These are phyloP conservation scores for Solanum etuberosum DNA, from an alignment of 257 asterid genomes.

Conservation along the genomic window DNA sequence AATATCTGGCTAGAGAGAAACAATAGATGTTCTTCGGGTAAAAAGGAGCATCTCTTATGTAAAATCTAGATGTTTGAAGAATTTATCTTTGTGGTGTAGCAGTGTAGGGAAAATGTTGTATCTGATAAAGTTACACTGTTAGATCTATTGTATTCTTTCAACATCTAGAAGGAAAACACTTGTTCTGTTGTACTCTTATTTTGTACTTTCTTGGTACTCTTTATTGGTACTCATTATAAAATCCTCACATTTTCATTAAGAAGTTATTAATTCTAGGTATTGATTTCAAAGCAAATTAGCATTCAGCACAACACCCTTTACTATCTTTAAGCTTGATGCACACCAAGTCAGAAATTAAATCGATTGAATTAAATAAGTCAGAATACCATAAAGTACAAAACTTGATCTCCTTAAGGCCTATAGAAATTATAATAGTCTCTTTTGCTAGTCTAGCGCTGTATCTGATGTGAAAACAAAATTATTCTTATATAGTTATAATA, in stretches of 20 bases:
- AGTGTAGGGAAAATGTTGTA: neutral
- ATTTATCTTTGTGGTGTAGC: neutral
- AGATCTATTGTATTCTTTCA: neutral
- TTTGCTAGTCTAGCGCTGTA: neutral
- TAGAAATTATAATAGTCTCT: neutral
- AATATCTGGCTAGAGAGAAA: neutral
- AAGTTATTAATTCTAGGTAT: neutral
- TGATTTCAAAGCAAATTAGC: neutral
- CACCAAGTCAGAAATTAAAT: neutral
- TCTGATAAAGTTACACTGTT: neutral
- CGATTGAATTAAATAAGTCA: neutral
- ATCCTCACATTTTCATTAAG: neutral
- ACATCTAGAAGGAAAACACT: neutral
- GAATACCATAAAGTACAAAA: neutral
- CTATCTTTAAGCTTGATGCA: neutral
- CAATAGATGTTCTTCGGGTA: neutral
- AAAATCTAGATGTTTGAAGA: neutral
- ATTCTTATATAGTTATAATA: neutral
- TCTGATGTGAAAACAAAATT: neutral
- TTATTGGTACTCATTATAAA: neutral
- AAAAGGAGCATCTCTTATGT: neutral
- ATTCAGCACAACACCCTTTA: neutral
- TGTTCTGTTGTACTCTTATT: neutral
- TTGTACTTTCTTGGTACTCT: neutral
- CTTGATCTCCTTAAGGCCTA: neutral